Conservation (phyloP, 306 rosid genomes). For the Lotus japonicus region DNA sequence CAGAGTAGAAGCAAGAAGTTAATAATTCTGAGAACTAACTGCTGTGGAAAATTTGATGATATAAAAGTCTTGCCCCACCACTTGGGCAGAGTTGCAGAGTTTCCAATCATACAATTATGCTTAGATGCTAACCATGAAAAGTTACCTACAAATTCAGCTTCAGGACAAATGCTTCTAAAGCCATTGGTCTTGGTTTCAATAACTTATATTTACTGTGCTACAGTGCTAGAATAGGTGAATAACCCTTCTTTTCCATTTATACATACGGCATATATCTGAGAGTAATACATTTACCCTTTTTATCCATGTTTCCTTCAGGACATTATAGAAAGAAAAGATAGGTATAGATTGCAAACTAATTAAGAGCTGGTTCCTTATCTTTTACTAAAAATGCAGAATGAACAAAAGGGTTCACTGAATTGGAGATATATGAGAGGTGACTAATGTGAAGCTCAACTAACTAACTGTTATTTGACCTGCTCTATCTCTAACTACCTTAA, state of each 20-base stretch:
- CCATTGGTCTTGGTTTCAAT: background rate
- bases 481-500: too few relatives aligned
- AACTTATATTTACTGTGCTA: background rate
- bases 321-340: background rate
- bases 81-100: slow-evolving; percentile 4
- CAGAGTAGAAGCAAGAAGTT: slow-evolving; percentile 18
- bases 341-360: too few relatives aligned
- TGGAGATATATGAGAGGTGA: too few relatives aligned
- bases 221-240: background rate
- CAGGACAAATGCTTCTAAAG: slow-evolving; percentile 9
- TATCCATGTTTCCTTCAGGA: background rate
- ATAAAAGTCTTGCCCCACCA: slow-evolving; percentile 30
- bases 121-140: slow-evolving; percentile 6
- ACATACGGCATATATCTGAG: background rate
- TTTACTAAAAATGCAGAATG: too few relatives aligned
- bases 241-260: background rate
- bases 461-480: too few relatives aligned
- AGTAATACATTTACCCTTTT: background rate
- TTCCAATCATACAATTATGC: slow-evolving; percentile 4
- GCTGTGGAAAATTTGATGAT: slow-evolving; percentile 15
- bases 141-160: slow-evolving; percentile 18
- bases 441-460: too few relatives aligned
- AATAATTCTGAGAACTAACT: slow-evolving; percentile 8
- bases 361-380: too few relatives aligned
- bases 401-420: too few relatives aligned